A percentile compares a stretch with the other conserved stretches of the same genome.
phyloP scores from a whole-genome alignment of 1,284 basidiomycete genomes.

The Hortiboletus rubellus region DNA sequence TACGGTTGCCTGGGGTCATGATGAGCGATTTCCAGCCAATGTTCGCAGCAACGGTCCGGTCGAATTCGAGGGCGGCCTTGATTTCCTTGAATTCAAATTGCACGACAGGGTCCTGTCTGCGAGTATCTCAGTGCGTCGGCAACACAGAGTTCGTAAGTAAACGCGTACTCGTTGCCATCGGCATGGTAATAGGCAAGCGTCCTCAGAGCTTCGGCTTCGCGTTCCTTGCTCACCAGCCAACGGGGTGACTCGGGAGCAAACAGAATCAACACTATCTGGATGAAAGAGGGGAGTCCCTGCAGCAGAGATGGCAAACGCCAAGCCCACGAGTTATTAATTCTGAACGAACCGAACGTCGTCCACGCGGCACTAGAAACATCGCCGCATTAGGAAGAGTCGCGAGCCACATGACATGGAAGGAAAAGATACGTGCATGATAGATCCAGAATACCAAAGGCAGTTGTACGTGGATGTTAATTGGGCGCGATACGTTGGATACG shows the following conservation, averaged over 20 bases:
- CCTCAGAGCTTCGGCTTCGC: conserved; percentile 58
- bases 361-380: conserved; percentile 58
- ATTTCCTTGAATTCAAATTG: conserved; percentile 78
- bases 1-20: conserved; percentile 63
- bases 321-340: conserved; percentile 64
- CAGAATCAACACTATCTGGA: conserved; percentile 61
- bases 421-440: conserved; percentile 54
- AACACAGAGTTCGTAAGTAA: conserved; percentile 23
- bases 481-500: conserved; percentile 76
- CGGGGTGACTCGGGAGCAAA: conserved; percentile 73
- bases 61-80: conserved; percentile 69
- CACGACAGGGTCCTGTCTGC: conserved; percentile 69
- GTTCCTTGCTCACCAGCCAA: conserved; percentile 67
- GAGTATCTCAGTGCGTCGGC: conserved; percentile 46
- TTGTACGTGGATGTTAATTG: conserved; percentile 73
- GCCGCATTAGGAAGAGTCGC: neutral
- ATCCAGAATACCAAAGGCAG: conserved; percentile 77
- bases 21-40: conserved; percentile 65
- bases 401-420: neutral
- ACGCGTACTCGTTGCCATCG: conserved; percentile 57
- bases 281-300: conserved; percentile 63
- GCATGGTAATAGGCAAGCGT: conserved; percentile 77
- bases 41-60: conserved; percentile 53
- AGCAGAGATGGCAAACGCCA: conserved; percentile 75
- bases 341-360: conserved; percentile 74